phyloP scores from a whole-genome alignment of 192 early-diverging fungal species.

The Spizellomyces sp. region DNA sequence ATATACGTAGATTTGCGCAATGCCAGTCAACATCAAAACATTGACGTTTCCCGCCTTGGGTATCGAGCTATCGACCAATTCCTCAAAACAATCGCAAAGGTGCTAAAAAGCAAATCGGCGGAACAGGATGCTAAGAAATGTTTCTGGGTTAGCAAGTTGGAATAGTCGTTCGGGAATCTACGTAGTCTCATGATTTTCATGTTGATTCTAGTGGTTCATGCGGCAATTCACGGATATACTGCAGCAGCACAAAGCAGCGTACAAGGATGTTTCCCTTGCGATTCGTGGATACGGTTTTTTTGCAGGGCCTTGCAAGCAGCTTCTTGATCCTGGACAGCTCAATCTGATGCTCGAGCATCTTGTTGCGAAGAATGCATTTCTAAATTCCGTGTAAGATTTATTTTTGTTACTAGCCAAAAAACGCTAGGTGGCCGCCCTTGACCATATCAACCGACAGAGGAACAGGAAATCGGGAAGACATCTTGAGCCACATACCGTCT shows the following conservation, averaged over 20 bases:
- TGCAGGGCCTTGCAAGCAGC: conserved; percentile 56
- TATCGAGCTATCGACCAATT: conserved; percentile 27
- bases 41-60: conserved; percentile 24
- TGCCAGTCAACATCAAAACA: conserved; percentile 6
- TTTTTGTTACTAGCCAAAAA: not conserved
- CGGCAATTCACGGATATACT: conserved; percentile 38
- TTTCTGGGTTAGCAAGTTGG: conserved; percentile 21
- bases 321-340: conserved; percentile 50
- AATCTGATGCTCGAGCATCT: conserved; percentile 47
- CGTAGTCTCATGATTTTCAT: conserved; percentile 30
- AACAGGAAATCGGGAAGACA: conserved; percentile 42
- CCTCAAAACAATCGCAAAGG: conserved; percentile 6
- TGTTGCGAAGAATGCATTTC: conserved; percentile 44
- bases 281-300: conserved; percentile 73
- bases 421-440: not conserved
- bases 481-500: conserved; percentile 42
- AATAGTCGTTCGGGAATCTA: no score
- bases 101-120: not conserved
- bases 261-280: conserved; percentile 61
- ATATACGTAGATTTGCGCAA: conserved; percentile 13
- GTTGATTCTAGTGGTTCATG: conserved; percentile 42
- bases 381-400: not conserved
- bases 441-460: conserved; percentile 24
- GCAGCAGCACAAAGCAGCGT: conserved; percentile 25
- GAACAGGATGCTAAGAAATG: conserved; percentile 4